Percentiles rank a stretch among this genome's conserved stretches.
phyloP scores from a whole-genome alignment of 768 basidiomycete species.

The Suillus subaureus region DNA sequence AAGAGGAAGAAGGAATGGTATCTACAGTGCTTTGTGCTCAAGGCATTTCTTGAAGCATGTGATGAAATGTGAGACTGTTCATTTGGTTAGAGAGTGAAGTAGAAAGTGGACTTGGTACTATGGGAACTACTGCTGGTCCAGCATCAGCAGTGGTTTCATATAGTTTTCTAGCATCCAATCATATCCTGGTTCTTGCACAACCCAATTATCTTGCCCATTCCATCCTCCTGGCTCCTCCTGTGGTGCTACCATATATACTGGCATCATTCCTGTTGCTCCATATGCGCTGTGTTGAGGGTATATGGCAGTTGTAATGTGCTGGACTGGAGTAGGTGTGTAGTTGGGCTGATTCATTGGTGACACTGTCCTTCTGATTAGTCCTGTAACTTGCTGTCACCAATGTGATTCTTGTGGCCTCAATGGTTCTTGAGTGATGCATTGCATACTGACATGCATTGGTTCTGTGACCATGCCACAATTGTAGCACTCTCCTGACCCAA shows the following conservation, averaged over 20 bases:
- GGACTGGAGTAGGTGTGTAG: neutral
- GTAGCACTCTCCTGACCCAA: no score
- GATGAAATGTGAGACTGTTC: no score
- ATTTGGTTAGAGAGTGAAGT: neutral
- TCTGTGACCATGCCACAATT: no score
- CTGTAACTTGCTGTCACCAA: neutral
- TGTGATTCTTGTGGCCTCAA: neutral
- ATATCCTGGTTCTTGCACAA: neutral
- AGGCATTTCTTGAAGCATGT: no score
- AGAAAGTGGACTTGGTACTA: neutral
- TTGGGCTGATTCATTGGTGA: neutral
- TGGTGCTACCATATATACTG: neutral
- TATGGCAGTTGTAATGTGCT: neutral
- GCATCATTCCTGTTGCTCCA: neutral
- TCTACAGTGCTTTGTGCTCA: neutral
- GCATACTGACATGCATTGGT: no score
- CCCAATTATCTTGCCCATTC: neutral
- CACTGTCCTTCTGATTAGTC: neutral
- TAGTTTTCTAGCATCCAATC: neutral
- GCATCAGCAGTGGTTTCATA: neutral
- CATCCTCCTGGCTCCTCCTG: neutral
- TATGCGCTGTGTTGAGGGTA: neutral
- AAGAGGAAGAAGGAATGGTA: neutral
- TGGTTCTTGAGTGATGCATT: neutral
- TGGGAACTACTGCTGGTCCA: slow-evolving; percentile 7